phyloP scores from a whole-genome alignment of 257 asterid genomes.

The Solanum pinnatisectum region DNA sequence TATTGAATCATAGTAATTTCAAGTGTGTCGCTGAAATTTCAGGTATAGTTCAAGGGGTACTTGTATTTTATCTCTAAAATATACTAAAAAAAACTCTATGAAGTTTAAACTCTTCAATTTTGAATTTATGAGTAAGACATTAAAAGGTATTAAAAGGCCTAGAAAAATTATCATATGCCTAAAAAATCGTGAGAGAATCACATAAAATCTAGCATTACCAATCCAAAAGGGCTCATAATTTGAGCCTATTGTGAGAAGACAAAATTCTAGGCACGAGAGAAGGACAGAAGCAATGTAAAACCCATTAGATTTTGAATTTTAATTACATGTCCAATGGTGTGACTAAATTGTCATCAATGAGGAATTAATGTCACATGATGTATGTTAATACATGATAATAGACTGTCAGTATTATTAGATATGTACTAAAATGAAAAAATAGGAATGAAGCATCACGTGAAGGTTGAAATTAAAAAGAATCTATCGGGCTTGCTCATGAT shows the following conservation, averaged over 20 bases:
- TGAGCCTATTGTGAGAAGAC: not conserved
- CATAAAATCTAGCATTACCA: not conserved
- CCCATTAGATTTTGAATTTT: not conserved
- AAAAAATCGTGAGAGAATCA: not conserved
- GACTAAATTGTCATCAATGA: not conserved
- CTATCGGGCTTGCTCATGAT: too few relatives aligned
- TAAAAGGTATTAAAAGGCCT: not conserved
- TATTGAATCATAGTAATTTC: not conserved
- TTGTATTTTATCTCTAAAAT: not conserved
- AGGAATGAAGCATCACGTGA: too few relatives aligned
- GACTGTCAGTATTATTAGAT: too few relatives aligned
- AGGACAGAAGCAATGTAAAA: not conserved
- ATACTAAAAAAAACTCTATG: not conserved
- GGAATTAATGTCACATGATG: not conserved
- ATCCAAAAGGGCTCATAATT: not conserved
- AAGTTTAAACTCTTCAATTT: not conserved
- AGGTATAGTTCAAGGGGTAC: not conserved
- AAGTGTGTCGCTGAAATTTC: not conserved
- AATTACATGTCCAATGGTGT: not conserved
- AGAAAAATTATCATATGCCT: not conserved
- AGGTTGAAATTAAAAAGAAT: too few relatives aligned
- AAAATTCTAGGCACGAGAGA: not conserved
- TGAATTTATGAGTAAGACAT: not conserved
- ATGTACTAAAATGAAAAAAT: not conserved
- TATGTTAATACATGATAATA: not conserved